These are phyloP conservation scores for Aspergillus quadricinctus DNA, from an alignment of 2,329 filamentous ascomycete species.

Conservation along the genomic window DNA sequence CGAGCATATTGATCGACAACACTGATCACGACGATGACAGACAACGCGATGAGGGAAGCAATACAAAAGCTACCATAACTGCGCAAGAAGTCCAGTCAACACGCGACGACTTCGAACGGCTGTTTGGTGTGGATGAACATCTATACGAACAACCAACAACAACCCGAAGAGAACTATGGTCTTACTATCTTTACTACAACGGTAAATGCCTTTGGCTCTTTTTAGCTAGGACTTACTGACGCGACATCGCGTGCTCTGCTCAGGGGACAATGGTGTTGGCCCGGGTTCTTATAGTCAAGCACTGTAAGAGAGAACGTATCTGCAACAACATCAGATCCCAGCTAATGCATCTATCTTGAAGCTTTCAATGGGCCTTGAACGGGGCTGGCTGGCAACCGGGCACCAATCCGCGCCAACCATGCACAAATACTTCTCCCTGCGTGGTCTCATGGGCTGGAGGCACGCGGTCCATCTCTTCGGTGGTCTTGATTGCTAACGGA, in stretches of 20 bases:
- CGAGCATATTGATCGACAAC: neutral
- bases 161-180: conserved; percentile 39
- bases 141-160: conserved; percentile 37
- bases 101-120: conserved; percentile 28
- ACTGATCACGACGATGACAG: neutral
- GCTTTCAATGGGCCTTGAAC: conserved; percentile 40
- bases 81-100: conserved; percentile 18
- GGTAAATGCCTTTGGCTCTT: conserved; percentile 15
- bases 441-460: conserved; percentile 39
- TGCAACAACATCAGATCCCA: neutral
- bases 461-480: conserved; percentile 34
- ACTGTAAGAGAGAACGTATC: conserved; percentile 20
- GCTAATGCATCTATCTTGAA: conserved; percentile 7
- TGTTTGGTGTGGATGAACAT: conserved; percentile 36
- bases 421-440: conserved; percentile 32
- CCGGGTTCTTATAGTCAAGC: conserved; percentile 40
- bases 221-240: neutral
- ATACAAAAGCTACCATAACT: neutral
- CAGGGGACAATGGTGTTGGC: conserved; percentile 42
- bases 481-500: conserved; percentile 41
- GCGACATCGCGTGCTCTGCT: neutral
- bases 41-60: neutral
- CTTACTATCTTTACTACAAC: conserved; percentile 44
- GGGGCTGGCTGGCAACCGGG: conserved; percentile 36
- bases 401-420: conserved; percentile 28